Conservation (phyloP, 2,329 filamentous ascomycete species). For the Magnaporthiopsis incrustans region DNA sequence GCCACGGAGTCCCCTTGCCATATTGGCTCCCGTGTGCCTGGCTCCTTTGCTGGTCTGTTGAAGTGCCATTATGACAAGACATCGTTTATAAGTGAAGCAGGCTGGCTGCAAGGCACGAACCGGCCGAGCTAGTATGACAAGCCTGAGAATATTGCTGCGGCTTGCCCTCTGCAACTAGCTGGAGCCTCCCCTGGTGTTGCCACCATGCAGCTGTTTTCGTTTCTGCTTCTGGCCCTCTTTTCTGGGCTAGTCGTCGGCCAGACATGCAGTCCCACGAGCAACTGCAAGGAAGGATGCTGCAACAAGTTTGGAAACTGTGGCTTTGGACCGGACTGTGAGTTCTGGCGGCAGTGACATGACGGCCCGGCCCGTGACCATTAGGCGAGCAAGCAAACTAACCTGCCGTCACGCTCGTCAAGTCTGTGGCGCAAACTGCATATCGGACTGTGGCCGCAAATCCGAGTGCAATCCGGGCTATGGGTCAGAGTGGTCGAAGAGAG, state of each 20-base stretch:
- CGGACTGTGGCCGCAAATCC: slow-evolving; percentile 18
- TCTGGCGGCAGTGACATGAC: background rate
- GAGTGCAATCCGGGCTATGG: slow-evolving; percentile 24
- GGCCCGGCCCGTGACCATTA: too few relatives aligned
- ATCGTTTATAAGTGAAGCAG: too few relatives aligned
- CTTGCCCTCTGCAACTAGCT: too few relatives aligned
- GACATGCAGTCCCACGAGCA: background rate
- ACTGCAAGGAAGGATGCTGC: slow-evolving; percentile 3
- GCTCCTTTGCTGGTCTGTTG: too few relatives aligned
- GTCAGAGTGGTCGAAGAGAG: slow-evolving; percentile 13
- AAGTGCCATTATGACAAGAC: too few relatives aligned
- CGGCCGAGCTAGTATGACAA: too few relatives aligned
- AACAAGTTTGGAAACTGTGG: slow-evolving; percentile 2
- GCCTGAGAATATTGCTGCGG: too few relatives aligned
- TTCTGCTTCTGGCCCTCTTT: background rate
- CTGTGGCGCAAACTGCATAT: slow-evolving; percentile 16
- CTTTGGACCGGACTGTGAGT: background rate
- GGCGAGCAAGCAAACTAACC: too few relatives aligned
- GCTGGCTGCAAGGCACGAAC: too few relatives aligned
- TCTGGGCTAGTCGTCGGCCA: background rate
- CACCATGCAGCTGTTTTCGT: background rate
- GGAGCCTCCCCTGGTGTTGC: too few relatives aligned
- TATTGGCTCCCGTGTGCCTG: too few relatives aligned
- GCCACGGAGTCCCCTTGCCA: too few relatives aligned
- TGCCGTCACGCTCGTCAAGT: slow-evolving; percentile 9